These are phyloP conservation scores for Hymenoscyphus linearis DNA, from an alignment of 2,329 filamentous ascomycete species.

Conservation along the genomic window DNA sequence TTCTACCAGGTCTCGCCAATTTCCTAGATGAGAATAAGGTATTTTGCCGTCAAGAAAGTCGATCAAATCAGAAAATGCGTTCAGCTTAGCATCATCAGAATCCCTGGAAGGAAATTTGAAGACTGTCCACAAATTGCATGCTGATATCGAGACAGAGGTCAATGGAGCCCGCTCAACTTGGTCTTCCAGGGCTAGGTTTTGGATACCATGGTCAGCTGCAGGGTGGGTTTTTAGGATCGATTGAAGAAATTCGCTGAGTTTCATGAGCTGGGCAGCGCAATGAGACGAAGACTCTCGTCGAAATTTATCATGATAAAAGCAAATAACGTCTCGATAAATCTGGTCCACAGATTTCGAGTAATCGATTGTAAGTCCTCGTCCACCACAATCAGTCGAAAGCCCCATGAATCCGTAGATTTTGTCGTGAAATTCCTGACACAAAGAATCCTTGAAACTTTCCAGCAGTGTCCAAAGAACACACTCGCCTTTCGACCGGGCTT, in stretches of 20 bases:
- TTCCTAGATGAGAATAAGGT: not conserved
- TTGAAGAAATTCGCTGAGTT: not conserved
- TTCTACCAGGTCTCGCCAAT: not conserved
- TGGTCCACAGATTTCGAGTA: constrained; percentile 21
- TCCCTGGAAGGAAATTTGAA: not conserved
- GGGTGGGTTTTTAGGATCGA: not conserved
- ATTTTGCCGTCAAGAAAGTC: not conserved
- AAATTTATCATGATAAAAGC: not conserved
- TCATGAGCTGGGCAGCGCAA: not conserved
- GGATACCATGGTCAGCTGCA: not conserved
- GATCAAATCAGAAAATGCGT: not conserved
- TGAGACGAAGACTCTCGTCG: not conserved
- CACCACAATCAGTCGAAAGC: constrained; percentile 26
- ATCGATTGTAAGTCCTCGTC: constrained; percentile 26
- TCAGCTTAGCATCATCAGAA: not conserved
- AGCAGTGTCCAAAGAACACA: constrained; percentile 19
- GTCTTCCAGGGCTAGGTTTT: not conserved
- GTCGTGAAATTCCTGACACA: constrained; percentile 29
- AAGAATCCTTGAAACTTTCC: constrained; percentile 20
- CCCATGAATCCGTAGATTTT: constrained; percentile 33
- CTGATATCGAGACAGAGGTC: not conserved
- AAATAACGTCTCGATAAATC: not conserved
- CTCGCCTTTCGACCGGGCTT: constrained; percentile 11
- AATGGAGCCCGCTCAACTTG: not conserved
- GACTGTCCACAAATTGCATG: not conserved